Evolutionary conservation across 768 basidiomycete genomes (phyloP).

Genomic region (Podaxis mareebaensis): DNA sequence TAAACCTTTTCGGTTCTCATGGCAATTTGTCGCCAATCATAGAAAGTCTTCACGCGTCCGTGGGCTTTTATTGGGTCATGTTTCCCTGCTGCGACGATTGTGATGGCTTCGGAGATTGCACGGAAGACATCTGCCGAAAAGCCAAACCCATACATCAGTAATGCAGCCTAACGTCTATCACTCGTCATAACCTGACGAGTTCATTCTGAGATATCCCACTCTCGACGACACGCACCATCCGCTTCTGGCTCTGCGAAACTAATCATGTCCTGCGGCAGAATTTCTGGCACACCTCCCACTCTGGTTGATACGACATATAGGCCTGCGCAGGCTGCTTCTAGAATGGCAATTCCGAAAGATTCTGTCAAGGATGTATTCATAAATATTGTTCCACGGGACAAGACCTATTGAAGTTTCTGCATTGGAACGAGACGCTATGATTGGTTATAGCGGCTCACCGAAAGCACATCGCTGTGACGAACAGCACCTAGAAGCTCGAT

Average conservation of each 20-base stretch:
- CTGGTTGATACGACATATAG: conserved; percentile 92
- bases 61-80: conserved; percentile 82
- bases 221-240: conserved; percentile 61
- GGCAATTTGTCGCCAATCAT: conserved; percentile 83
- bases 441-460: conserved; percentile 44
- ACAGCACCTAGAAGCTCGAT: conserved; percentile 89
- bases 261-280: conserved; percentile 92
- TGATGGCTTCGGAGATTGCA: conserved; percentile 80
- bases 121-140: conserved; percentile 70
- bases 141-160: conserved; percentile 4
- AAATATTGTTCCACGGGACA: conserved; percentile 85
- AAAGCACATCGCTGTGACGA: conserved; percentile 77
- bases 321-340: conserved; percentile 95
- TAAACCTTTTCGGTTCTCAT: conserved; percentile 86
- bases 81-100: conserved; percentile 59
- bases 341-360: conserved; percentile 94
- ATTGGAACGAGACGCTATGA: background rate
- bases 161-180: background rate
- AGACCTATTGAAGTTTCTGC: conserved; percentile 50
- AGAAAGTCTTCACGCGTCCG: conserved; percentile 76
- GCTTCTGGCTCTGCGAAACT: conserved; percentile 93
- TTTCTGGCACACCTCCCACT: conserved; percentile 95
- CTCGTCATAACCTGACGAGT: background rate
- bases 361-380: conserved; percentile 96
- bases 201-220: background rate